These are phyloP conservation scores for Conidiobolus coronatus DNA, from an alignment of 371 early-diverging fungal species.

Conservation along the genomic window DNA sequence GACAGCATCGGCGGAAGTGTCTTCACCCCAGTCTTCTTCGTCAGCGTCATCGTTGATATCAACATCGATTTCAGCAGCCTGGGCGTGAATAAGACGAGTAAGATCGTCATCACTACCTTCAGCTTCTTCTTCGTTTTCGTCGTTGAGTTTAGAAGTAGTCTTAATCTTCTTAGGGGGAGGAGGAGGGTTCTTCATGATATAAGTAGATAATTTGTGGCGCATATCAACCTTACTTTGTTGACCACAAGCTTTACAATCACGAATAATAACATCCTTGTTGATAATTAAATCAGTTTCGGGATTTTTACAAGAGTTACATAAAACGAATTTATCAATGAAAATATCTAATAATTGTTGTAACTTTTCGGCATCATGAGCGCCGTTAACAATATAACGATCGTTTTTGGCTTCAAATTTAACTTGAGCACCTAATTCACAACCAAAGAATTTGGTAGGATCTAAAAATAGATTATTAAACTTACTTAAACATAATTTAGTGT, in stretches of 20 bases:
- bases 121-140: conserved; percentile 15
- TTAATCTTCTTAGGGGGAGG: conserved; percentile 8
- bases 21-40: conserved; percentile 68
- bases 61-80: conserved; percentile 32
- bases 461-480: conserved; percentile 2
- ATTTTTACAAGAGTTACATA: conserved; percentile 89
- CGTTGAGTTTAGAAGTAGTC: conserved; percentile 1
- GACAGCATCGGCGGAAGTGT: conserved; percentile 56
- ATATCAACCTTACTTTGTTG: conserved; percentile 62
- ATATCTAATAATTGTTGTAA: conserved; percentile 77
- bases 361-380: conserved; percentile 76
- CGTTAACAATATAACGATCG: conserved; percentile 93
- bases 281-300: conserved; percentile 92
- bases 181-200: conserved; percentile 84
- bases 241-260: conserved; percentile 88
- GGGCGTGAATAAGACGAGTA: conserved; percentile 40
- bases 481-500: neutral
- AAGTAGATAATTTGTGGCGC: conserved; percentile 73
- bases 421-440: conserved; percentile 91
- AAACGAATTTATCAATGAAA: conserved; percentile 93
- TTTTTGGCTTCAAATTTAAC: conserved; percentile 73
- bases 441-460: conserved; percentile 87
- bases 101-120: conserved; percentile 42
- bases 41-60: conserved; percentile 31
- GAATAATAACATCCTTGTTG: conserved; percentile 43